Conservation (phyloP, 805 yeast species). For the Ogataea nitratoaversa region DNA sequence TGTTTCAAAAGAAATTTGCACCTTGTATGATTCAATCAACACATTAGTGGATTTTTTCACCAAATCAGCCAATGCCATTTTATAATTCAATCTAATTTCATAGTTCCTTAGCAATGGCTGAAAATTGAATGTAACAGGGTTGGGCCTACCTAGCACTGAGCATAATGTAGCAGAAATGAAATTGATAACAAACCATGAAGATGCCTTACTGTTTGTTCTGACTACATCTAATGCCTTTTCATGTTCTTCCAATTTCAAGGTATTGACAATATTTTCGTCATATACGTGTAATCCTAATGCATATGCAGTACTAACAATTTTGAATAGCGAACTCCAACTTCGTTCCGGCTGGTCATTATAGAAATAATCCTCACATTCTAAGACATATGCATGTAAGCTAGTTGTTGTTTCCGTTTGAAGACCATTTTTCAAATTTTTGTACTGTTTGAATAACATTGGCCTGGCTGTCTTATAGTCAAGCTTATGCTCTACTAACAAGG, state of each 20-base stretch:
- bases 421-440: conserved; percentile 42
- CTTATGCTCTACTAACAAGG: conserved; percentile 19
- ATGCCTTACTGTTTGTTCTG: conserved; percentile 34
- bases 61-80: conserved; percentile 47
- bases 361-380: conserved; percentile 49
- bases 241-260: conserved; percentile 28
- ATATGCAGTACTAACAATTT: conserved; percentile 45
- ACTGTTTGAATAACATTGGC: conserved; percentile 35
- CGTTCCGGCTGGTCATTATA: conserved; percentile 46
- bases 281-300: conserved; percentile 49
- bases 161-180: conserved; percentile 45
- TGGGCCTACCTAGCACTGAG: conserved; percentile 50
- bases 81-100: conserved; percentile 35
- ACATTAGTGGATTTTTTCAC: conserved; percentile 44
- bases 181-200: conserved; percentile 49
- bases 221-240: conserved; percentile 28
- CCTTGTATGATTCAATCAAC: conserved; percentile 48
- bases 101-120: conserved; percentile 31
- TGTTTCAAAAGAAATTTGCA: conserved; percentile 39
- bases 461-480: conserved; percentile 21
- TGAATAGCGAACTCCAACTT: conserved; percentile 49
- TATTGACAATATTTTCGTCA: conserved; percentile 29
- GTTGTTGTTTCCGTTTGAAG: conserved; percentile 42
- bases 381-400: conserved; percentile 46
- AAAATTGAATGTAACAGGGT: conserved; percentile 43